A percentile compares a stretch with the other conserved stretches of the same genome.
Evolutionary conservation across 139 green algal genomes (phyloP).

Genomic region (Coelastrella sp.): DNA sequence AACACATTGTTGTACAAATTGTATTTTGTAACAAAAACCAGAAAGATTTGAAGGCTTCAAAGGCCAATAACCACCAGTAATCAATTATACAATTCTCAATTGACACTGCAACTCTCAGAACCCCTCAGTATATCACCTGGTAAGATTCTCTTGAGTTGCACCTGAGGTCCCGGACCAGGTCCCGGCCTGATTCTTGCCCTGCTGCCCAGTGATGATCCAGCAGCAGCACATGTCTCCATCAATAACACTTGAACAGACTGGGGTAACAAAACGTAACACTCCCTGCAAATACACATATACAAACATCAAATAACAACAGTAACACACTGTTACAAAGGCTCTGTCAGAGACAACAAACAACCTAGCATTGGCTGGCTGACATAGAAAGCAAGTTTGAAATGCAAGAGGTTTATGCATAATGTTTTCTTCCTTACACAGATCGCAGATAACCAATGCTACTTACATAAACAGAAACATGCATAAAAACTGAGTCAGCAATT

Average conservation of each 20-base stretch:
- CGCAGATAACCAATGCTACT: background rate
- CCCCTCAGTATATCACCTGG: background rate
- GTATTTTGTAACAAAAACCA: background rate
- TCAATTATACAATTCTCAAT: background rate
- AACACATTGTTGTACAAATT: background rate
- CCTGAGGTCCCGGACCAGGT: conserved; percentile 21
- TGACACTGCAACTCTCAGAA: background rate
- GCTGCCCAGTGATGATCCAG: conserved; percentile 32
- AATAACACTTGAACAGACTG: conserved; percentile 63
- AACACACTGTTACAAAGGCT: too few relatives aligned
- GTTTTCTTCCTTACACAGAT: too few relatives aligned
- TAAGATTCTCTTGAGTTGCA: conserved; percentile 27
- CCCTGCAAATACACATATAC: background rate
- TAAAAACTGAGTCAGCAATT: background rate
- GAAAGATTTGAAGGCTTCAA: background rate
- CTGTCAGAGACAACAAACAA: background rate
- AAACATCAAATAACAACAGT: too few relatives aligned
- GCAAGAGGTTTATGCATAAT: too few relatives aligned
- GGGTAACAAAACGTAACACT: conserved; percentile 50
- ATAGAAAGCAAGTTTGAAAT: too few relatives aligned
- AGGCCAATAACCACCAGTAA: background rate
- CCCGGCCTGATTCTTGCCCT: conserved; percentile 15
- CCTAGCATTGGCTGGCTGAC: too few relatives aligned
- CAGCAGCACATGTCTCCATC: conserved; percentile 67
- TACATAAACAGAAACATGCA: background rate